Percentiles rank a stretch among this genome's conserved stretches.
Conservation (phyloP, 176 grass and related monocot species). For the bread wheat (Triticum aestivum) region IWGSC_CS_RefSeq_v2.1 NC_057807.1:514661608-514662107, state of each 20-base stretch:
- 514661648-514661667: background rate
- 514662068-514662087: background rate
- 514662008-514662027: background rate
- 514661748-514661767: background rate
- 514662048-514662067: background rate
- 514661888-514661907: background rate
- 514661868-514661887: background rate
- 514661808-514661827: background rate
- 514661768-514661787: background rate
- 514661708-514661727: background rate
- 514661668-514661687: background rate
- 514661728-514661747: background rate
- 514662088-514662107: background rate
- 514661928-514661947: background rate
- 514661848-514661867: background rate
- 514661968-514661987: background rate
- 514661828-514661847: background rate
- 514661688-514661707: background rate
- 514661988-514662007: background rate
- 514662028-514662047: background rate
- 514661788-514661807: background rate
- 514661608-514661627: background rate
- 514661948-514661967: conserved; percentile 4
- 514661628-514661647: background rate
- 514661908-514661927: background rate